These are phyloP conservation scores for Leccinum griseonigrum DNA, from an alignment of 1,284 basidiomycete species.

Conservation along the genomic window DNA sequence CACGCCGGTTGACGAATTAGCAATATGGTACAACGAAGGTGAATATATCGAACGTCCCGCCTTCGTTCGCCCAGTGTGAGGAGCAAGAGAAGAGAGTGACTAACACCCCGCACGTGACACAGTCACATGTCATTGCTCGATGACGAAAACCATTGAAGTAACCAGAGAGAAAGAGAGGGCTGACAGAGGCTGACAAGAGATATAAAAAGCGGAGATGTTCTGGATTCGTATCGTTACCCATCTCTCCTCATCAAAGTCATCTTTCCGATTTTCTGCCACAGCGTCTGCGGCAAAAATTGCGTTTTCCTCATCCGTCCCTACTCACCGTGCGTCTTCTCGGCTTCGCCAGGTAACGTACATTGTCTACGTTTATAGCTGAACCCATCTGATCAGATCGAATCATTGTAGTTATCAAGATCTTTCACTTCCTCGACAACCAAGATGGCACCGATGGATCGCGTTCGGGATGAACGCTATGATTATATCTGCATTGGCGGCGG, in stretches of 20 bases:
- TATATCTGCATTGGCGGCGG: conserved; percentile 83
- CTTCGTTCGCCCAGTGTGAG: too few species aligned
- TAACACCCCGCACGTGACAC: conserved; percentile 10
- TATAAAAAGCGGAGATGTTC: conserved; percentile 25
- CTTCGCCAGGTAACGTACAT: not conserved
- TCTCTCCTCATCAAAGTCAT: conserved; percentile 8
- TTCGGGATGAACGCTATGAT: conserved; percentile 62
- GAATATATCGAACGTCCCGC: too few species aligned
- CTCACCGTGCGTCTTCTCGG: conserved; percentile 1
- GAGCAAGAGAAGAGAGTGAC: not conserved
- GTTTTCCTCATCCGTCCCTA: conserved; percentile 4
- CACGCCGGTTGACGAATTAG: not conserved
- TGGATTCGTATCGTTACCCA: not conserved
- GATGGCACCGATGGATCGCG: conserved; percentile 71
- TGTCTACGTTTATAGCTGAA: not conserved
- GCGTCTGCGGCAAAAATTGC: conserved; percentile 13
- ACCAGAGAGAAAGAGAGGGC: not conserved
- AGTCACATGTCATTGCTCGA: conserved; percentile 13
- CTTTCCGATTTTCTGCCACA: conserved; percentile 7
- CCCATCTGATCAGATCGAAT: conserved; percentile 12
- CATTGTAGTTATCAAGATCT: conserved; percentile 47
- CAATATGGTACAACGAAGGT: not conserved
- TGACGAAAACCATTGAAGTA: not conserved
- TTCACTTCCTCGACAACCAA: conserved; percentile 41
- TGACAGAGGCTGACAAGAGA: conserved; percentile 16